phyloP scores from a whole-genome alignment of 257 asterid genomes.

The Gynochthodes officinalis region DNA sequence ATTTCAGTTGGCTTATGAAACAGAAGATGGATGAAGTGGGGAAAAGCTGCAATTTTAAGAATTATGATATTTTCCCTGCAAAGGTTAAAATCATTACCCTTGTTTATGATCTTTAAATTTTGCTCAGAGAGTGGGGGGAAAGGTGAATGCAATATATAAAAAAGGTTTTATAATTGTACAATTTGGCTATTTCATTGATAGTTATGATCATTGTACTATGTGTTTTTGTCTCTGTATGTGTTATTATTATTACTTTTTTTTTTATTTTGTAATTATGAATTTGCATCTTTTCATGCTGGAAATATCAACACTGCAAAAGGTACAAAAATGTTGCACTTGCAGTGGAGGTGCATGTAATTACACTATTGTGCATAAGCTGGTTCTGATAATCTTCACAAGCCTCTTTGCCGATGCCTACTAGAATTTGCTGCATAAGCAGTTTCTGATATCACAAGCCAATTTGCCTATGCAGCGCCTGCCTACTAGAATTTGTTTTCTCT shows the following conservation, averaged over 20 bases:
- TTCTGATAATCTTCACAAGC: not conserved
- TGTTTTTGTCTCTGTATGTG: too few relatives aligned
- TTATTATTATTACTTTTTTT: too few relatives aligned
- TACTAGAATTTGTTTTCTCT: not conserved
- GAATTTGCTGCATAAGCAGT: too few relatives aligned
- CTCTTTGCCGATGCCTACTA: not conserved
- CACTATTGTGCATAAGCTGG: not conserved
- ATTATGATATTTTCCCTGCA: conserved; percentile 63
- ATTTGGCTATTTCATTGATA: too few relatives aligned
- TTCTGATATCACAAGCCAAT: not conserved
- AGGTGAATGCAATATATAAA: too few relatives aligned
- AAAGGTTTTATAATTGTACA: not conserved
- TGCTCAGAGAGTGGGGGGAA: too few relatives aligned
- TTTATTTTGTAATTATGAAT: not conserved
- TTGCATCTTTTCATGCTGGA: not conserved
- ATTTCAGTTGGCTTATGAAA: conserved; percentile 83
- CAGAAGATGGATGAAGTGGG: conserved; percentile 63
- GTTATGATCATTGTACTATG: too few relatives aligned
- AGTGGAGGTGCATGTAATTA: not conserved
- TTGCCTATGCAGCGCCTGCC: not conserved
- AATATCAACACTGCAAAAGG: not conserved
- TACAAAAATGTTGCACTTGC: not conserved
- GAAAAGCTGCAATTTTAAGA: conserved; percentile 62
- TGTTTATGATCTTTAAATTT: not conserved
- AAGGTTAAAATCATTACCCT: conserved; percentile 44